A percentile compares a stretch with the other conserved stretches of the same genome.
Conservation (phyloP, 495 filamentous ascomycete genomes). For the Opeltia flavorubescens region DNA sequence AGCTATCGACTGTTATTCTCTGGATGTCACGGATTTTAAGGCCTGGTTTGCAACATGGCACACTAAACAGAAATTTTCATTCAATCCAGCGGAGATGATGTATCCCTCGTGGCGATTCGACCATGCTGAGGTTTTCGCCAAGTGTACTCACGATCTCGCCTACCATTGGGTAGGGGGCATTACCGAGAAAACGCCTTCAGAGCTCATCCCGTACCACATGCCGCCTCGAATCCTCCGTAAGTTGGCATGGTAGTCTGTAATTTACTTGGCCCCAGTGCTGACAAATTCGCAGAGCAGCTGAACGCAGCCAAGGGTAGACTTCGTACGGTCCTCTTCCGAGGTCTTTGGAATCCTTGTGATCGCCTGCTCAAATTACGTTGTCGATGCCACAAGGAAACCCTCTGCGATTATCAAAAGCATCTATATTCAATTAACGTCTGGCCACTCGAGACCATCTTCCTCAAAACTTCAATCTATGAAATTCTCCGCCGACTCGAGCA, state of each 20-base stretch:
- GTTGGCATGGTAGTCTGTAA: background rate
- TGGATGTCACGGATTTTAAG: background rate
- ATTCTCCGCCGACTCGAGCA: slow-evolving; percentile 1
- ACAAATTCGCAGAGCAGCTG: slow-evolving; percentile 14
- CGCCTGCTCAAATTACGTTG: background rate
- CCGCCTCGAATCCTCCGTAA: slow-evolving; percentile 9
- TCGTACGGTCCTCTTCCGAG: slow-evolving; percentile 12
- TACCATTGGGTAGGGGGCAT: slow-evolving; percentile 3
- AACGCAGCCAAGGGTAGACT: slow-evolving; percentile 20
- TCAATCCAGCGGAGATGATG: background rate
- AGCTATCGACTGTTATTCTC: background rate
- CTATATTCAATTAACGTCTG: slow-evolving; percentile 4
- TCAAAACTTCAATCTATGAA: background rate
- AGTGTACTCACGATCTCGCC: background rate
- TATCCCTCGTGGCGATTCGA: slow-evolving; percentile 9
- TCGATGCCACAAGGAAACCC: slow-evolving; percentile 5
- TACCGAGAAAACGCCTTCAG: slow-evolving; percentile 3
- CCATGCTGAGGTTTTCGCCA: slow-evolving; percentile 5
- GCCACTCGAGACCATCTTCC: slow-evolving; percentile 8
- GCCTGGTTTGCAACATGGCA: slow-evolving; percentile 9
- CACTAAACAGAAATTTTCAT: background rate
- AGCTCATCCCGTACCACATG: slow-evolving; percentile 3
- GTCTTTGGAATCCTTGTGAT: slow-evolving; percentile 6
- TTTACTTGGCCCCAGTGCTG: background rate
- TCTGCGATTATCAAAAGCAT: slow-evolving; percentile 6